phyloP scores from a whole-genome alignment of 2,329 filamentous ascomycete genomes.

The Seiridium unicorne region DNA sequence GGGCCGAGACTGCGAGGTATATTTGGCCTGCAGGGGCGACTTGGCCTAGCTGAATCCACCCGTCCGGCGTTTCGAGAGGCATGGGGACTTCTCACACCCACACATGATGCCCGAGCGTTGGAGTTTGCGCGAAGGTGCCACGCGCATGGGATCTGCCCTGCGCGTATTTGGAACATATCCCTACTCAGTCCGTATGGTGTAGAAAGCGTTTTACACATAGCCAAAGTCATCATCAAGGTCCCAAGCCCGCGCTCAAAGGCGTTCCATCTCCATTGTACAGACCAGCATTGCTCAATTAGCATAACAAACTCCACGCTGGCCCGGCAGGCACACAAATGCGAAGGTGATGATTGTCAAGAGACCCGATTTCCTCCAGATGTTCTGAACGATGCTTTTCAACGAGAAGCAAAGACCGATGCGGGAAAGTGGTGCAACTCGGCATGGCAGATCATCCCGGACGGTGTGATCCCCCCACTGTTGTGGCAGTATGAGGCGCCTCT shows the following conservation, averaged over 20 bases:
- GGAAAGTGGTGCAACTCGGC: not conserved
- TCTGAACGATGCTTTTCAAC: not conserved
- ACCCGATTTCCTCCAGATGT: not conserved
- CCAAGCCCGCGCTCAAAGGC: no score
- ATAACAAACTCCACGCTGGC: conserved; percentile 8
- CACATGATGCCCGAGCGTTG: not conserved
- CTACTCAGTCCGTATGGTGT: not conserved
- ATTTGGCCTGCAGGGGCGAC: not conserved
- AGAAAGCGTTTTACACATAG: not conserved
- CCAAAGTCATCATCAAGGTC: not conserved
- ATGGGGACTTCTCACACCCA: not conserved
- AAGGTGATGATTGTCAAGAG: not conserved
- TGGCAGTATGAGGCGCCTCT: not conserved
- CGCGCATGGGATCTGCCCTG: not conserved
- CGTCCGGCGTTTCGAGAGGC: not conserved
- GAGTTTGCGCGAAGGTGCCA: not conserved
- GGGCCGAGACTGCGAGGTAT: not conserved
- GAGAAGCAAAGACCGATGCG: not conserved
- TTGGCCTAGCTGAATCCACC: no score
- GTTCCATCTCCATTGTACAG: conserved; percentile 9
- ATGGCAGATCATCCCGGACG: not conserved
- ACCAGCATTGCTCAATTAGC: conserved; percentile 5
- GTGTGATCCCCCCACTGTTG: not conserved
- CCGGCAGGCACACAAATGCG: conserved; percentile 6
- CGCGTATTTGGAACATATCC: not conserved